These are phyloP conservation scores for Elsinoe fawcettii DNA, from an alignment of 2,329 filamentous ascomycete genomes.

Conservation along the genomic window DNA sequence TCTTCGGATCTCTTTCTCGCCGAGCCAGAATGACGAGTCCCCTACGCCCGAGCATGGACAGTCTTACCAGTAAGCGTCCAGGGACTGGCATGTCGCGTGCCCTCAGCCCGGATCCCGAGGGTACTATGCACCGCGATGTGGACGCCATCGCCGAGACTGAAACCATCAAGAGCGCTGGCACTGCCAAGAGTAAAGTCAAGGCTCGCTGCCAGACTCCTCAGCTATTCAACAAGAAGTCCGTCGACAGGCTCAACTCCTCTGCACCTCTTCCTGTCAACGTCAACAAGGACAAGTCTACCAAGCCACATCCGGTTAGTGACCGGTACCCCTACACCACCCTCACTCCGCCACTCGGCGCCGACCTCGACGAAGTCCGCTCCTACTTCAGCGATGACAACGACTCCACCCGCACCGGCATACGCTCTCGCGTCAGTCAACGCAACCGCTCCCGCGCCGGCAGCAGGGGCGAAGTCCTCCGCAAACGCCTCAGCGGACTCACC, in stretches of 20 bases:
- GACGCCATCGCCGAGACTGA: neutral
- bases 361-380: constrained; percentile 36
- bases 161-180: neutral
- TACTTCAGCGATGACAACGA: constrained; percentile 35
- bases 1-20: constrained; percentile 30
- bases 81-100: neutral
- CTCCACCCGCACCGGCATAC: constrained; percentile 6
- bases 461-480: constrained; percentile 28
- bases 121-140: neutral
- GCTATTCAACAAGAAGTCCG: neutral
- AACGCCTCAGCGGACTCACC: constrained; percentile 18
- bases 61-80: neutral
- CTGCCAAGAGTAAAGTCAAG: neutral
- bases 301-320: constrained; percentile 27
- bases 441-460: constrained; percentile 27
- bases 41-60: constrained; percentile 12
- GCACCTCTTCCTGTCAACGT: neutral
- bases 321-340: constrained; percentile 43
- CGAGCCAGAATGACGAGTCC: constrained; percentile 15
- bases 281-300: neutral
- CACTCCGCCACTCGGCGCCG: constrained; percentile 34
- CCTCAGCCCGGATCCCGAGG: neutral
- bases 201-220: constrained; percentile 6
- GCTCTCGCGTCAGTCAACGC: constrained; percentile 1
- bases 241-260: constrained; percentile 8